These are phyloP conservation scores for Quercus lobata DNA, from an alignment of 331 rosid genomes.

Conservation along the genomic window DNA sequence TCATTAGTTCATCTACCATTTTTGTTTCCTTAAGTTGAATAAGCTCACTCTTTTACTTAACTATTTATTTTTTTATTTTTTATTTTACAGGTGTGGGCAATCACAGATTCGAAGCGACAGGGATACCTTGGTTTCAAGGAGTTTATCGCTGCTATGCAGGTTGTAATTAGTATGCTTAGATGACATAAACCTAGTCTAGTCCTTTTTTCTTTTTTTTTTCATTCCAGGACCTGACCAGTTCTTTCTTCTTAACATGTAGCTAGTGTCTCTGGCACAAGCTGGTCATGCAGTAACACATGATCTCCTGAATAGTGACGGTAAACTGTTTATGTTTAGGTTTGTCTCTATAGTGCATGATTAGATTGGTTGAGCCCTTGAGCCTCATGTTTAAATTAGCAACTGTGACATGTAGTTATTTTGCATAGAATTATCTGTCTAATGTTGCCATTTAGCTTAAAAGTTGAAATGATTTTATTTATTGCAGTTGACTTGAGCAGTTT, in stretches of 20 bases:
- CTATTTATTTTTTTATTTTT: slow-evolving; percentile 4
- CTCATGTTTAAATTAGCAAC: not conserved
- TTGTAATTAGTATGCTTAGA: slow-evolving; percentile 6
- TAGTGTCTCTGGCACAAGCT: slow-evolving; percentile 73
- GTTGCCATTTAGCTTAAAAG: not conserved
- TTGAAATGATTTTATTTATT: slow-evolving; percentile 21
- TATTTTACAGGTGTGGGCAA: slow-evolving; percentile 79
- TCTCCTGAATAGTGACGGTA: slow-evolving; percentile 53
- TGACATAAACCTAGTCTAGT: not conserved
- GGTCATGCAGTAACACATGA: slow-evolving; percentile 64
- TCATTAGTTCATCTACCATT: no score
- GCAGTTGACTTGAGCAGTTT: slow-evolving; percentile 52
- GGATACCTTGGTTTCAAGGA: slow-evolving; percentile 89
- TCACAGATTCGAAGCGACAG: slow-evolving; percentile 84
- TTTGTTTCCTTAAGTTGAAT: not conserved
- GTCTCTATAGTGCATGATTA: slow-evolving; percentile 1
- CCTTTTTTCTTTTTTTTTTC: no score
- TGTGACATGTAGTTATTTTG: not conserved
- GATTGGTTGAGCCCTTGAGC: not conserved
- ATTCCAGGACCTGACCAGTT: slow-evolving; percentile 16
- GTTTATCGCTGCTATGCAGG: slow-evolving; percentile 82
- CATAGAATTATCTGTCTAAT: not conserved
- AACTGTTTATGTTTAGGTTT: slow-evolving; percentile 8
- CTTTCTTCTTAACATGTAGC: slow-evolving; percentile 31
- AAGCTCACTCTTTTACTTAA: not conserved